A percentile compares a stretch with the other conserved stretches of the same genome.
These are phyloP conservation scores for Syzygium syzygioides DNA, from an alignment of 441 rosid genomes.

Conservation along the genomic window DNA sequence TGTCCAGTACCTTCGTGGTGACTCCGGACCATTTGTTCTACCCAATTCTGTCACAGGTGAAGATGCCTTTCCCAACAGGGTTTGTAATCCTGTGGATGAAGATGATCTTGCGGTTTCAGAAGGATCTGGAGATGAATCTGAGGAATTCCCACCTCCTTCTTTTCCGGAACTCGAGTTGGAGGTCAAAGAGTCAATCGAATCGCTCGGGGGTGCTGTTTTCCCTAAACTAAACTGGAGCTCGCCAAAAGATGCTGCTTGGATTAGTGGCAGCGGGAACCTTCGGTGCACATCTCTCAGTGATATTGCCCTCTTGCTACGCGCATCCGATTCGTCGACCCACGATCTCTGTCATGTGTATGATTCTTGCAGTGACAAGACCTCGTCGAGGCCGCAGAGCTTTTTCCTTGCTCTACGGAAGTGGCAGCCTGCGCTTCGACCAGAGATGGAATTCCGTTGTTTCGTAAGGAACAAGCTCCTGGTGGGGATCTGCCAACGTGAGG, in stretches of 20 bases:
- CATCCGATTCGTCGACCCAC: constrained; percentile 68
- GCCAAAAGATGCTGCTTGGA: constrained; percentile 88
- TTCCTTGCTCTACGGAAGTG: constrained; percentile 77
- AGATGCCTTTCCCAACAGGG: constrained; percentile 69
- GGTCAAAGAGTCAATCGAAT: constrained; percentile 51
- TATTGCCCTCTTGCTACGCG: constrained; percentile 58
- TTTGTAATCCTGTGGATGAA: constrained; percentile 55
- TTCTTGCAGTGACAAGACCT: constrained; percentile 42
- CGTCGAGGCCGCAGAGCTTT: constrained; percentile 51
- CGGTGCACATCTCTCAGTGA: constrained; percentile 63
- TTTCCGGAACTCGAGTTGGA: constrained; percentile 57
- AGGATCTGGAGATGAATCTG: constrained; percentile 71
- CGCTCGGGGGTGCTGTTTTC: constrained; percentile 55
- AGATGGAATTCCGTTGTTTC: constrained; percentile 81
- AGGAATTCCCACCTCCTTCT: constrained; percentile 29
- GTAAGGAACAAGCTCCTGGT: constrained; percentile 42
- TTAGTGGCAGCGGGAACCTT: constrained; percentile 62
- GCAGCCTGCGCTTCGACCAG: constrained; percentile 53
- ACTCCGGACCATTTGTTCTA: constrained; percentile 63
- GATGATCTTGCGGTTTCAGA: constrained; percentile 56
- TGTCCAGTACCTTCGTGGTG: constrained; percentile 60
- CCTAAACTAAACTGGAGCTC: constrained; percentile 89
- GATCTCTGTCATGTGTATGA: constrained; percentile 76
- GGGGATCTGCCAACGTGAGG: constrained; percentile 73
- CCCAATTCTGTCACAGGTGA: constrained; percentile 56